Evolutionary conservation across 2,329 filamentous ascomycete species (phyloP), one percentile per base, ranked within the genome.

Genomic region (Myriosclerotinia curreyana): DNA sequence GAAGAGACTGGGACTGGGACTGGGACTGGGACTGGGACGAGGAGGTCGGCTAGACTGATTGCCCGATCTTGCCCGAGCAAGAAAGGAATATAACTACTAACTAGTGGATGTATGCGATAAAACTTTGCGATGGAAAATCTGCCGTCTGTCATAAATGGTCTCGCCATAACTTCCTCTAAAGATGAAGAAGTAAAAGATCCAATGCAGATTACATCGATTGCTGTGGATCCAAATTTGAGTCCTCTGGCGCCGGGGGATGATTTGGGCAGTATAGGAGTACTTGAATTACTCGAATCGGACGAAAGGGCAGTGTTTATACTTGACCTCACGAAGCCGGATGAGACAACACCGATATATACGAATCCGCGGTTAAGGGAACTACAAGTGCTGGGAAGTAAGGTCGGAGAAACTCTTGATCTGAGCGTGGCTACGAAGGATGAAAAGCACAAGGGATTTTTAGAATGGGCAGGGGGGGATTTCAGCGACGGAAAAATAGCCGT

Each of bases 271-370:
- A 48, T 71, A 28, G 69, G 66, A 44, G 42, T 70, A 38, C 48
- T 69, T 22, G 70, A 71, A 44, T 62, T 69, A 6, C 65, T 71
- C 51, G 69, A 69, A 14, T 62, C 65, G 17, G 69, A 71, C 54
- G 69, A 71, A 25, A 64, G 67, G 42, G 67, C 70, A 0, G 61
- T 67, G 9, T 69, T 71, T 38, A 62, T 71, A 20, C 64, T 70
- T 49, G 70, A 71, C 44, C 58, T 71, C 31, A 58, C 58, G 31
- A 62, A 63, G 31, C 2, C 63, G 5, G 48, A 58, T 44, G 63
- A 62, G 25, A 62, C 48, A 1, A 66, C 55, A 25, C 68, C 69
- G 3, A 51, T 67, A 20, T 71, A 69, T 38, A 53, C 62, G 51
- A 71, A 71, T 60, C 44, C 60, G 20, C 66, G 67, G 31, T 36